Base-by-base conservation (phyloP, 805 yeast genomes). In the Vanderwaltozyma tropicalis region DNA sequence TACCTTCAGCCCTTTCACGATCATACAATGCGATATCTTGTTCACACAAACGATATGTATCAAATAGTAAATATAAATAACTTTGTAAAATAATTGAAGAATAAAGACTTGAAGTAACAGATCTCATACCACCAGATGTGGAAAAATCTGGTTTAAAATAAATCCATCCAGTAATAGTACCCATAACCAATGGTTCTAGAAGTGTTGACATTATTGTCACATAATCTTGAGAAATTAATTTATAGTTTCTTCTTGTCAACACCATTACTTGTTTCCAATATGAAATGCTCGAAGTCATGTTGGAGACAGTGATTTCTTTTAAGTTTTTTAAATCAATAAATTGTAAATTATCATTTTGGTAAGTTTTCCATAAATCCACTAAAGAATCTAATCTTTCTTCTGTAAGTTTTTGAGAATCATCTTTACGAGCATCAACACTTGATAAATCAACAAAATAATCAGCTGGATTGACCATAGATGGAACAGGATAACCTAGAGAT, bases 81-180 rank as follows among this genome's bases (percentile, higher is more conserved):
- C 75, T 70, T 52, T 74, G 76, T 8, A 74, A 54, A 13, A 78
- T 73, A 31, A 65, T 62, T 5, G 75, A 61, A 10, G 71, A 68
- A 49, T 78, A 78, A 5, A 76, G 45, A 1, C 76, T 62, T 10
- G 76, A 72, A 20, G 73, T 58, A 5, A 54, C 56, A 1, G 94
- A 69, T 43, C 94, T 61, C 16, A 82, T 68, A 5, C 94, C 94
- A 15, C 69, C 72, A n/a, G 37, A 21, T 1, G 54, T 35, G 2
- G 40, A 41, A 15, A 38, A 36, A 32, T 50, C 51, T 3, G 87
- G 87, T 45, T 72, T 72, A 52, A 60, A 79, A 50, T 78, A 85
- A 30, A 85, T 69, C 87, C 92, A 82, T 0, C 95, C 95, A 30
- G 72, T 61, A n/a, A 76, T 61, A 2, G 75, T 51, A 0, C 86